phyloP scores from a whole-genome alignment of 179 eudicot genomes.

The Silene noctiflora region DNA sequence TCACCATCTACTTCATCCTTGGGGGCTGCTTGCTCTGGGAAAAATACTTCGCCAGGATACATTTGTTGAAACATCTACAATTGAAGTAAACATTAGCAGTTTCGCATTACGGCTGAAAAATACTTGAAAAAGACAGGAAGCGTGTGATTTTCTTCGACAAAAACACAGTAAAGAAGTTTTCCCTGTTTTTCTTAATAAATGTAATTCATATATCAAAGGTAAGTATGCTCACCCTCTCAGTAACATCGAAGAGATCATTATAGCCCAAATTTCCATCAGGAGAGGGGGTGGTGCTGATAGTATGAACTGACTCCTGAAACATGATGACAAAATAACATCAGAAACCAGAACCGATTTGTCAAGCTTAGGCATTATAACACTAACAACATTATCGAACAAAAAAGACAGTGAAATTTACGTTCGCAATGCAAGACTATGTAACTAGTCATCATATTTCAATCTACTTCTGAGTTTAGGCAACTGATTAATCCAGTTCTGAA shows the following conservation, averaged over 20 bases:
- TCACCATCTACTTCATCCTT: conserved; percentile 37
- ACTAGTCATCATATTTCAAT: too few relatives aligned
- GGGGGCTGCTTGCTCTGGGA: conserved; percentile 42
- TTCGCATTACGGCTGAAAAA: neutral
- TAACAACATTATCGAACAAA: neutral
- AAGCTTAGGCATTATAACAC: neutral
- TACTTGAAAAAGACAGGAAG: conserved; percentile 1
- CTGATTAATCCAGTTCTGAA: too few relatives aligned
- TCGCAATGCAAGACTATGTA: neutral
- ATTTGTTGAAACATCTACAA: conserved; percentile 63
- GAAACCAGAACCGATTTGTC: neutral
- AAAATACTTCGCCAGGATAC: conserved; percentile 66
- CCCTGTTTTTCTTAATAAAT: too few relatives aligned
- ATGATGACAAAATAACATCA: neutral
- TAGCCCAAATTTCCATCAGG: conserved; percentile 78
- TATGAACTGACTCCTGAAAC: conserved; percentile 47
- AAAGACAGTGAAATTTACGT: too few relatives aligned
- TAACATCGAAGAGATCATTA: conserved; percentile 39
- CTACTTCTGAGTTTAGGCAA: too few relatives aligned
- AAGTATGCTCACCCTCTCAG: conserved; percentile 47
- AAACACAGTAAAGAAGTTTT: neutral
- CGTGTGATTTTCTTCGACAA: neutral
- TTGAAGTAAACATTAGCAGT: neutral
- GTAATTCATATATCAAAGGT: neutral
- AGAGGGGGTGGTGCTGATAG: conserved; percentile 47